Percentiles rank a stretch among this genome's conserved stretches.
Evolutionary conservation across 2,329 filamentous ascomycete genomes (phyloP).

Genomic region (Arthrobotrys sphaeroides): DNA sequence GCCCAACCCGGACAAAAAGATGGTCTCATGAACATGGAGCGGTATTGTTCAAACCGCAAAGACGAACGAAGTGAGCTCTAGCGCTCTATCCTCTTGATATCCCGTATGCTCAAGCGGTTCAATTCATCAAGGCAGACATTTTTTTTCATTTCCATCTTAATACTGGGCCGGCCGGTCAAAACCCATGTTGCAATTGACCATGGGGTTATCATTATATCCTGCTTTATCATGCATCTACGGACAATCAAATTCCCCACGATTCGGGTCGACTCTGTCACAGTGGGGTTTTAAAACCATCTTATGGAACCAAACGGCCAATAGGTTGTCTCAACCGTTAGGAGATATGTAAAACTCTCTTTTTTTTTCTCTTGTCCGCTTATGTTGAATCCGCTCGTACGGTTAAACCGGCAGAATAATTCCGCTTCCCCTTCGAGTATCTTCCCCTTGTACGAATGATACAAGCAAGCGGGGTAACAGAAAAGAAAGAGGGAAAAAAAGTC

Average conservation of each 20-base stretch:
- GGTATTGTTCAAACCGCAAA: constrained; percentile 24
- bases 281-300: constrained; percentile 32
- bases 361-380: too few relatives aligned
- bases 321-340: constrained; percentile 2
- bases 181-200: constrained; percentile 9
- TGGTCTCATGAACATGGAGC: constrained; percentile 34
- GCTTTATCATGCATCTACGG: constrained; percentile 9
- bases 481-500: neutral
- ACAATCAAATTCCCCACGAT: constrained; percentile 35
- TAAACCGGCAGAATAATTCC: constrained; percentile 46
- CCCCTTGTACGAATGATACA: constrained; percentile 38
- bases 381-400: constrained; percentile 23
- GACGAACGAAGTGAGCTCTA: constrained; percentile 17
- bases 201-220: constrained; percentile 1
- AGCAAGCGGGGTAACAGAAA: constrained; percentile 29
- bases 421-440: constrained; percentile 34
- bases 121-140: constrained; percentile 33
- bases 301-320: constrained; percentile 21
- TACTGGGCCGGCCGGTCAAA: neutral
- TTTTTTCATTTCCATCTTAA: neutral
- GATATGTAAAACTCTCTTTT: constrained; percentile 15
- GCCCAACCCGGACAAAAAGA: constrained; percentile 12
- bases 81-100: constrained; percentile 19
- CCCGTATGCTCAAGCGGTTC: neutral
- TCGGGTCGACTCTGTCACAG: constrained; percentile 32